These are phyloP conservation scores for Sarocladiaceae sp. DNA, from an alignment of 2,329 filamentous ascomycete genomes.

Conservation along the genomic window DNA sequence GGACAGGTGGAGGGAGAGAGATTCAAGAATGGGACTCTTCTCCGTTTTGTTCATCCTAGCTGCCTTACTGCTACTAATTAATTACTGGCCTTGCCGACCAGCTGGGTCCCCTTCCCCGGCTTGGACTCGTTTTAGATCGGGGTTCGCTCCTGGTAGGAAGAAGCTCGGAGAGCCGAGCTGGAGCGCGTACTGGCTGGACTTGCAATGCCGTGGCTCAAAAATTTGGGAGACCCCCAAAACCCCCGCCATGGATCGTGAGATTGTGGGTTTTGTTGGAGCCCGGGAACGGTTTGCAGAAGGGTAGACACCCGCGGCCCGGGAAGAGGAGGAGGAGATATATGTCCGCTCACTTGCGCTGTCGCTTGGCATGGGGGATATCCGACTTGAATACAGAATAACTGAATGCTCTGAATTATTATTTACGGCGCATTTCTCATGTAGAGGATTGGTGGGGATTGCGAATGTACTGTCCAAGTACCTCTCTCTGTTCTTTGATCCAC, in stretches of 20 bases:
- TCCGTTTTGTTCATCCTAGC: not conserved
- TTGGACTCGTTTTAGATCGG: not conserved
- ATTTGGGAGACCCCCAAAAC: not conserved
- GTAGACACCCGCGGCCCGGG: not conserved
- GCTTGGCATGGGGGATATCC: too few relatives aligned
- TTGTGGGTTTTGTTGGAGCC: not conserved
- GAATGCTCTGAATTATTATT: too few relatives aligned
- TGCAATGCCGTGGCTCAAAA: not conserved
- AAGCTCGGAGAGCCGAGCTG: conserved; percentile 8
- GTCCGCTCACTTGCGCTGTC: not conserved
- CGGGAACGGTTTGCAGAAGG: not conserved
- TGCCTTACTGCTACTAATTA: not conserved
- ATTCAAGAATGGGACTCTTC: not conserved
- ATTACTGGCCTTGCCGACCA: too few relatives aligned
- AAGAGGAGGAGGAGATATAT: not conserved
- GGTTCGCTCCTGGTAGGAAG: not conserved
- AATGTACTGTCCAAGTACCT: not conserved
- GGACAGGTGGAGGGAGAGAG: not conserved
- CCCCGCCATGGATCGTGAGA: not conserved
- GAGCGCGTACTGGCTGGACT: too few relatives aligned
- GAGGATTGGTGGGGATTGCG: too few relatives aligned
- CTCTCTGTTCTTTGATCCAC: conserved; percentile 1
- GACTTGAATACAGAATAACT: too few relatives aligned
- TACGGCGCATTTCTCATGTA: too few relatives aligned
- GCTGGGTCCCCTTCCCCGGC: not conserved